Evolutionary conservation across 495 filamentous ascomycete species (phyloP), one percentile per base, ranked within the genome.

Genomic region (Xylaria castorea): DNA sequence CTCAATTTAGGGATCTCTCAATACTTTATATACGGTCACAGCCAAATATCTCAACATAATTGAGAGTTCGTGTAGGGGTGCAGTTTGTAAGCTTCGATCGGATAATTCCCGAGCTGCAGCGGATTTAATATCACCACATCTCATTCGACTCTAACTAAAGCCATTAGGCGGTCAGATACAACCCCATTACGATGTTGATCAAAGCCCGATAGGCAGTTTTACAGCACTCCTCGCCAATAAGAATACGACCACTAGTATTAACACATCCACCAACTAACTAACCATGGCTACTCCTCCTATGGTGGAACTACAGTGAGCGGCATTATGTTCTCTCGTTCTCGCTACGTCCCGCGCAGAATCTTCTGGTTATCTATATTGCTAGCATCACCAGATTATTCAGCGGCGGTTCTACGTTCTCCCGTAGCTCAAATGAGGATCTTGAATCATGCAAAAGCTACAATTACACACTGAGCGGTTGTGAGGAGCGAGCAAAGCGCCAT

Each of bases 101-200:
- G 30, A 44, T 67, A 67, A 67, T 25, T 46, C 42, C 64, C 64
- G 64, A 40, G 46, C 30, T 40, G 64, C 64, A 67, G 64, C 64
- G 64, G 64, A 53, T 20, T 25, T 53, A 48, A 22, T 25, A 27
- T 12, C 32, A 18, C 34, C 6, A 25, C 42, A 32, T 32, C 27
- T 5, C 3, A 1, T 50, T 48, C 40, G 1, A 16, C 12, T 7
- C 18, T 8, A 0, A 8, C 11, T 42, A 18, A 38, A 42, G 2
- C 20, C 3, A 16, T 42, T 36, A 38, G 4, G 22, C 62, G 62
- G 38, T 65, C 40, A 46, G 40, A 42, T 44, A 18, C 20, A 18
- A 63, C 61, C 38, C 61, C 12, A 16, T 38, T 16, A 40, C 14
- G 22, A 40, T 25, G 38, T 44, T 61, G 58, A n/a, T 22, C 58